Conservation (phyloP, 805 yeast genomes). For the Cyberlindnera misumaiensis region DNA sequence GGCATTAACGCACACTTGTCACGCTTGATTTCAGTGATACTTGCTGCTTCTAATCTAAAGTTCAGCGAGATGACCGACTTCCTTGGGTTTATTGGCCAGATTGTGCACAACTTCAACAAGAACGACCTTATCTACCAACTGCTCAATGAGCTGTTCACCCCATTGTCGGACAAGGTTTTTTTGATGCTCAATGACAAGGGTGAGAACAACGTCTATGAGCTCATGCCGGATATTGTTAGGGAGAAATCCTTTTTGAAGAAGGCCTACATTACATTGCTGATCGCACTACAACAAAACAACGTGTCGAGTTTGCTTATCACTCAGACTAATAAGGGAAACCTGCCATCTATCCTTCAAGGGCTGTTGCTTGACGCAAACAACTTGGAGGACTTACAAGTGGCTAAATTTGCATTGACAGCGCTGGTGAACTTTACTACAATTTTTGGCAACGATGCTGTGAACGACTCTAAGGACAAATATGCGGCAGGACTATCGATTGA, state of each 20-base stretch:
- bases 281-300: slow-evolving; percentile 68
- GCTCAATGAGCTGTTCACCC: slow-evolving; percentile 65
- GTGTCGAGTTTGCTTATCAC: slow-evolving; percentile 72
- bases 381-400: slow-evolving; percentile 53
- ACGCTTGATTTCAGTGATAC: slow-evolving; percentile 62
- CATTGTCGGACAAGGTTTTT: slow-evolving; percentile 63
- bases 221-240: slow-evolving; percentile 53
- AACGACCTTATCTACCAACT: slow-evolving; percentile 66
- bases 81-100: slow-evolving; percentile 79
- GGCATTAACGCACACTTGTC: slow-evolving; percentile 49
- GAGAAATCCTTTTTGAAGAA: slow-evolving; percentile 63
- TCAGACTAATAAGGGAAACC: slow-evolving; percentile 51
- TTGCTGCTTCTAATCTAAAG: slow-evolving; percentile 51
- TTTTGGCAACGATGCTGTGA: slow-evolving; percentile 64
- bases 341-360: slow-evolving; percentile 56
- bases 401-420: slow-evolving; percentile 64
- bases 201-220: slow-evolving; percentile 29
- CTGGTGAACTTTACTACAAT: slow-evolving; percentile 54
- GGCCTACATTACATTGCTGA: slow-evolving; percentile 61
- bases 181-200: slow-evolving; percentile 38
- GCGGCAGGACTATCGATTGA: slow-evolving; percentile 47
- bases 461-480: slow-evolving; percentile 50
- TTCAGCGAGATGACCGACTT: slow-evolving; percentile 71
- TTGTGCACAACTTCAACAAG: slow-evolving; percentile 67
- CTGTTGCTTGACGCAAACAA: slow-evolving; percentile 61